A percentile compares a stretch with the other conserved stretches of the same genome.
These are phyloP conservation scores for Lactarius quietus DNA, from an alignment of 768 basidiomycete species.

Conservation along the genomic window DNA sequence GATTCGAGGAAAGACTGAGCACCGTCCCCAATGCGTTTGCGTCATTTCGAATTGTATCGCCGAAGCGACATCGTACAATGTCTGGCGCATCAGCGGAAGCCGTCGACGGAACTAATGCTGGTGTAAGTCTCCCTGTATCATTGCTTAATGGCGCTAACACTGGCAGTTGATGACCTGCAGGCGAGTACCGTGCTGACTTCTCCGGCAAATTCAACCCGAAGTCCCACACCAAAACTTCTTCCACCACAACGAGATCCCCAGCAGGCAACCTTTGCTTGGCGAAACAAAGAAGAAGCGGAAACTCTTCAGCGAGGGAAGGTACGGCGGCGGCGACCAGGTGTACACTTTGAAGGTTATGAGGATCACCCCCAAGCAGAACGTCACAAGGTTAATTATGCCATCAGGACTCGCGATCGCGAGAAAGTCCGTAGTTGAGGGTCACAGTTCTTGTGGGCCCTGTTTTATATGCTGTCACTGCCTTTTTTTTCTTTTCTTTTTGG, in stretches of 20 bases:
- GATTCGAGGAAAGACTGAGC: slow-evolving; percentile 31
- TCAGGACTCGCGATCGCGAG: slow-evolving; percentile 20
- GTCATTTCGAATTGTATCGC: slow-evolving; percentile 59
- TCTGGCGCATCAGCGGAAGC: slow-evolving; percentile 77
- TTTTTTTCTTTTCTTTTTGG: neutral
- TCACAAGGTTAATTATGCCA: slow-evolving; percentile 20
- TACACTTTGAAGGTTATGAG: slow-evolving; percentile 34
- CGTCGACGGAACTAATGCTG: slow-evolving; percentile 59
- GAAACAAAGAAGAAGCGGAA: slow-evolving; percentile 57
- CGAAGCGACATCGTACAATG: slow-evolving; percentile 59
- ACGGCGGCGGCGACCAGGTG: slow-evolving; percentile 34
- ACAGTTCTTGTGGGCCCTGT: neutral
- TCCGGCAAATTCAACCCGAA: slow-evolving; percentile 66
- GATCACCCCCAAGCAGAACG: slow-evolving; percentile 28
- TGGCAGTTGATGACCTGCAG: slow-evolving; percentile 34
- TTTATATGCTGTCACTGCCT: slow-evolving; percentile 3
- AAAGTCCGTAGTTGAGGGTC: slow-evolving; percentile 7
- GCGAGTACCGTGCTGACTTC: slow-evolving; percentile 72
- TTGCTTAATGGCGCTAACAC: neutral
- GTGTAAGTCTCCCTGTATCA: slow-evolving; percentile 47
- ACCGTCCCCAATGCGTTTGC: slow-evolving; percentile 49
- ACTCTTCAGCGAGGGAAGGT: slow-evolving; percentile 36
- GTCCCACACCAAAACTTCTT: slow-evolving; percentile 52
- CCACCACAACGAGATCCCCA: slow-evolving; percentile 64
- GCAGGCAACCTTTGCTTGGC: slow-evolving; percentile 66